phyloP scores from a whole-genome alignment of 2,329 filamentous ascomycete genomes.

The Fusarium udum region DNA sequence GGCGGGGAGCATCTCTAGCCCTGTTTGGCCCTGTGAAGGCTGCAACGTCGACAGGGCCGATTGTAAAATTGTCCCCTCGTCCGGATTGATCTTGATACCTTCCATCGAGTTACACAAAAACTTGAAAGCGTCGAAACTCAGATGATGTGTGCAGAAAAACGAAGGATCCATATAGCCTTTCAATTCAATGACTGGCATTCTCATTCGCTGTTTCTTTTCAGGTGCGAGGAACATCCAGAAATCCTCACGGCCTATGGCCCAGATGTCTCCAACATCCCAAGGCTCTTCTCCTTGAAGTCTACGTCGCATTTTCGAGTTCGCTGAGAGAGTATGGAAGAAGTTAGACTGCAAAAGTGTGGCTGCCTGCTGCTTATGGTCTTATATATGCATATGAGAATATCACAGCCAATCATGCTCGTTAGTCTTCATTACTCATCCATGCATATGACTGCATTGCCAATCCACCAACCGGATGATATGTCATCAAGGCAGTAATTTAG shows the following conservation, averaged over 20 bases:
- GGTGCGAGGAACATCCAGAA: conserved; percentile 5
- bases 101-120: not conserved
- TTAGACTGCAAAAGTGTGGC: not conserved
- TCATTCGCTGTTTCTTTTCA: not conserved
- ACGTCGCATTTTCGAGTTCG: not conserved
- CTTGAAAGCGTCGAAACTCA: conserved; percentile 17
- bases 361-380: not conserved
- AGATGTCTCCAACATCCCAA: not conserved
- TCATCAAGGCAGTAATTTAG: not conserved
- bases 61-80: not conserved
- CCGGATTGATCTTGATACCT: accelerated
- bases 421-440: not conserved
- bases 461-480: not conserved
- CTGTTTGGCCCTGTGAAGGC: not conserved
- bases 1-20: not conserved
- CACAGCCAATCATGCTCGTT: not conserved
- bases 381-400: not conserved
- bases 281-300: not conserved
- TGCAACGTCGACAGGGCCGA: not conserved
- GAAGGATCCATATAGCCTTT: not conserved
- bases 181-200: not conserved
- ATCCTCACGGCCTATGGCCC: not conserved
- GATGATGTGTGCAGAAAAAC: not conserved
- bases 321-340: not conserved
- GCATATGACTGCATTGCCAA: not conserved